phyloP scores from a whole-genome alignment of 2,329 filamentous ascomycete genomes.

The Phoma sp. region DNA sequence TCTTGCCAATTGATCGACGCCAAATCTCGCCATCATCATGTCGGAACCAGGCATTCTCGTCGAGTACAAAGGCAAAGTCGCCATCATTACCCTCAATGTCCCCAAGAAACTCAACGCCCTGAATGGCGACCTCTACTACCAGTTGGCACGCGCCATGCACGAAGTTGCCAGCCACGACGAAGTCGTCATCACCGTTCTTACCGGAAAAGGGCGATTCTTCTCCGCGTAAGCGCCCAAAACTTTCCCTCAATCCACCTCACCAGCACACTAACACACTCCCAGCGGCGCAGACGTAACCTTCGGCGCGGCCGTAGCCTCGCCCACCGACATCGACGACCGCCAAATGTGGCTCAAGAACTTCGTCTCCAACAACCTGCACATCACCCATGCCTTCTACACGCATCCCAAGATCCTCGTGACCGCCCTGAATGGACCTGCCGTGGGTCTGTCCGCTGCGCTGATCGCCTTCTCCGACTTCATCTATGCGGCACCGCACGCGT shows the following conservation, averaged over 20 bases:
- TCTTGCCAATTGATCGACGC: too few relatives aligned
- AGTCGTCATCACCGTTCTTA: slow-evolving; percentile 82
- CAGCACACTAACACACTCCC: slow-evolving; percentile 12
- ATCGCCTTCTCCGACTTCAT: slow-evolving; percentile 88
- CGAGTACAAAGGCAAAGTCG: slow-evolving; percentile 71
- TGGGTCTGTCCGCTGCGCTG: slow-evolving; percentile 86
- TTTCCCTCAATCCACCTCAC: not conserved
- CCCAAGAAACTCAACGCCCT: slow-evolving; percentile 88
- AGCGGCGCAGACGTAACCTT: slow-evolving; percentile 81
- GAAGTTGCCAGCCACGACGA: slow-evolving; percentile 81
- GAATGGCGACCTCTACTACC: slow-evolving; percentile 74
- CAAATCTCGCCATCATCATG: slow-evolving; percentile 34
- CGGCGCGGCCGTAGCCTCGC: slow-evolving; percentile 47
- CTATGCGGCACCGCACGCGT: slow-evolving; percentile 79
- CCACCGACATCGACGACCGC: slow-evolving; percentile 48
- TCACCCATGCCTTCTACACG: slow-evolving; percentile 86
- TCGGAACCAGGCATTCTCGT: slow-evolving; percentile 60
- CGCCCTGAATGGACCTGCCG: slow-evolving; percentile 88
- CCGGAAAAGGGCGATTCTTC: slow-evolving; percentile 81
- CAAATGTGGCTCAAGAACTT: slow-evolving; percentile 73
- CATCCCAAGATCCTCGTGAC: slow-evolving; percentile 93
- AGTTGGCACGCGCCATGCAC: slow-evolving; percentile 72
- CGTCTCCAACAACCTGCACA: slow-evolving; percentile 84
- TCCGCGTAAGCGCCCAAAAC: slow-evolving; percentile 70
- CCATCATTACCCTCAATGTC: slow-evolving; percentile 86